Base-by-base conservation (phyloP, 208 protist species). In the Kentomonas sorsogonicus region DNA sequence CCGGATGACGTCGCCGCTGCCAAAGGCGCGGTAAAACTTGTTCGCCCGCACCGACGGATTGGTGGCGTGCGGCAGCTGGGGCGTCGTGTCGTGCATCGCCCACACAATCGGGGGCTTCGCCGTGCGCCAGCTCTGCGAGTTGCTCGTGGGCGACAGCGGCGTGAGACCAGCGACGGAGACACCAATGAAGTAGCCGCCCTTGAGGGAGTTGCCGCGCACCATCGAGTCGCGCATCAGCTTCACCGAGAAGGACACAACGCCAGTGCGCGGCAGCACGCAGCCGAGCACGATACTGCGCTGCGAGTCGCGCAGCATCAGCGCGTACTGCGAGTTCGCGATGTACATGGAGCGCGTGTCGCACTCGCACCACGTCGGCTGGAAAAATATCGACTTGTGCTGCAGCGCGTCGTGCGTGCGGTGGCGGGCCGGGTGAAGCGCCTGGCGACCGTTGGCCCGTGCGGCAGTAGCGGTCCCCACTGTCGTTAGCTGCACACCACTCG, bases 101-200 rank as follows among this genome's bases (percentile, higher is more conserved):
- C 89, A 95, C 13, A 95, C 89, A 53, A 89, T 69, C 18, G 89
- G 89, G 18, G 89, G 89, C 60, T 87, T 91, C 31, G 81, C 70
- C 1, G 82, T 66, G 69, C 93, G 93, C 89, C 89, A 95, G 53
- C 76, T 85, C 58, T 92, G 83, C 20, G 81, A 89, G 74, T 85
- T 89, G 67, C 77, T 88, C 41, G 80, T 77, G 20, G 81, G 85
- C 0, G 83, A 83, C 20, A 91, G 74, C 2, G 85, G 80, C 22
- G 66, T 77, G 7, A 91, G 66, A 1, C 79, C 72, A 7, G 79
- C 69, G 18, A 90, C 52, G 22, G 86, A 70, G 2, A 95, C 75
- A 15, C 89, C 89, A 50, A 95, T 78, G 55, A 89, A 95, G 72
- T 95, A 95, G 16, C 89, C 89, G 36, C 89, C 85, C 53, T 93